These are phyloP conservation scores for Mortierella hygrophila DNA, from an alignment of 192 early-diverging fungal species.

Conservation along the genomic window DNA sequence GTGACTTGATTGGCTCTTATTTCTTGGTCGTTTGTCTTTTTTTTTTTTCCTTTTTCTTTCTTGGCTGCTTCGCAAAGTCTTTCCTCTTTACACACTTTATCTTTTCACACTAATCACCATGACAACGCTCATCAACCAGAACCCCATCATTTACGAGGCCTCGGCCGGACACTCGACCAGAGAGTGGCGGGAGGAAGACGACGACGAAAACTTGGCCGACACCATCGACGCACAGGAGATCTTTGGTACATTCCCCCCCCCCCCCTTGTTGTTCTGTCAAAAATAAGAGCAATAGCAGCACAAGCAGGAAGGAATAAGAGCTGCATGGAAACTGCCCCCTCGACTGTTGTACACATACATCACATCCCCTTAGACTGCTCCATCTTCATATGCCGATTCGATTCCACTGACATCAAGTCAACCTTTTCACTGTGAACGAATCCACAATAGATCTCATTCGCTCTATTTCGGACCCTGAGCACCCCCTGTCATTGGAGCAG, in stretches of 20 bases:
- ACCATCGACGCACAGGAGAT: slow-evolving; percentile 89
- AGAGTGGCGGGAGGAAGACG: slow-evolving; percentile 68
- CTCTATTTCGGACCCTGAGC: slow-evolving; percentile 98
- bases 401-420: background rate
- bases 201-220: slow-evolving; percentile 81
- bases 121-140: slow-evolving; percentile 55
- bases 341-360: background rate
- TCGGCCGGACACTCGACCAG: slow-evolving; percentile 47
- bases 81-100: background rate
- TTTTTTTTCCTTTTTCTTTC: background rate
- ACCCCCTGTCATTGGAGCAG: slow-evolving; percentile 97
- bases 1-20: background rate
- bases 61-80: background rate
- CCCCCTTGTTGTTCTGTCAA: background rate
- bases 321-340: background rate
- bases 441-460: slow-evolving; percentile 83
- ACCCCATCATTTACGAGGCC: slow-evolving; percentile 56
- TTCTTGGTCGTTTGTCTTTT: background rate
- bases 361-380: background rate
- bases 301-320: background rate
- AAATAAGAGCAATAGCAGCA: background rate
- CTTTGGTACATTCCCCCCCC: slow-evolving; percentile 69
- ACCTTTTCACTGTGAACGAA: background rate
- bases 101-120: slow-evolving; percentile 8
- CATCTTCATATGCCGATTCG: background rate